phyloP scores from a whole-genome alignment of 495 filamentous ascomycete species.

The Podospora comata region DNA sequence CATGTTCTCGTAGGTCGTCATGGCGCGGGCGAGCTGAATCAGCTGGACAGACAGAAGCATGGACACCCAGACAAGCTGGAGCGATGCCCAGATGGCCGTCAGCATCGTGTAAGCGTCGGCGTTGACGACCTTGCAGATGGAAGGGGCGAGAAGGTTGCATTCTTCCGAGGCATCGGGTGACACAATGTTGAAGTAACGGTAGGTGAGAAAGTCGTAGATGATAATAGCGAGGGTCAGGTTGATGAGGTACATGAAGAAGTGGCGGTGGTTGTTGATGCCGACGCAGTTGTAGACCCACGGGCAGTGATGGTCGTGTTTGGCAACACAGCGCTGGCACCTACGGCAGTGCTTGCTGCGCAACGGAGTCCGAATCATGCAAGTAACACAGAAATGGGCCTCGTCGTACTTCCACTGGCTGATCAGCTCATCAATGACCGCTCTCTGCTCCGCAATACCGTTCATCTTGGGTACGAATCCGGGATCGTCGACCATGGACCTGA shows the following conservation, averaged over 20 bases:
- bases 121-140: constrained; percentile 68
- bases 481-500: constrained; percentile 77
- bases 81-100: constrained; percentile 67
- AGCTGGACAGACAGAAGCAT: constrained; percentile 94
- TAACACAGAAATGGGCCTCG: constrained; percentile 87
- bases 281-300: constrained; percentile 98
- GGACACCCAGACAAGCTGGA: constrained; percentile 89
- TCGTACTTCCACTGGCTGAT: constrained; percentile 84
- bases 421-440: constrained; percentile 80
- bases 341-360: constrained; percentile 94
- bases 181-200: constrained; percentile 40
- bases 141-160: constrained; percentile 74
- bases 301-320: constrained; percentile 97
- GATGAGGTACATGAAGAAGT: constrained; percentile 87
- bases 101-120: constrained; percentile 81
- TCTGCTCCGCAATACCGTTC: constrained; percentile 80
- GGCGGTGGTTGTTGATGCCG: constrained; percentile 88
- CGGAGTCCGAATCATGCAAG: constrained; percentile 89
- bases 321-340: constrained; percentile 84
- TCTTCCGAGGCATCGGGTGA: constrained; percentile 37
- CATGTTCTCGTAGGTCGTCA: constrained; percentile 97
- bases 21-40: constrained; percentile 81
- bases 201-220: constrained; percentile 51
- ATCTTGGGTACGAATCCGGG: constrained; percentile 95
- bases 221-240: constrained; percentile 72